Evolutionary conservation across 2,329 filamentous ascomycete genomes (phyloP), one percentile per base, ranked within the genome.

Genomic region (Aureobasidium sp.): DNA sequence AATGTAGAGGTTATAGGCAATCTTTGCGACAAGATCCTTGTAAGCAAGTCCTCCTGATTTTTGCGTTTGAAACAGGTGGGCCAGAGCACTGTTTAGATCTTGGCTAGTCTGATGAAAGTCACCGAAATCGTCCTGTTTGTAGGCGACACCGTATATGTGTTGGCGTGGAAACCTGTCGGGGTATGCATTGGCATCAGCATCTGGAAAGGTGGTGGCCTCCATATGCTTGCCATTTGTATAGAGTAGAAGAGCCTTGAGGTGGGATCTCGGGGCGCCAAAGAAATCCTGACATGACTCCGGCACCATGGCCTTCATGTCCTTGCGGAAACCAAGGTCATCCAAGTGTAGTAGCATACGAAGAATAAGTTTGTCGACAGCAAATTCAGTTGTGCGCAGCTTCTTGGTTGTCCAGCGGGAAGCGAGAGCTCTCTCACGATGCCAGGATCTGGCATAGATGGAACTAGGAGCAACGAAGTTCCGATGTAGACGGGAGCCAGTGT

Each of bases 1-100:
- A 3, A 84, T 75, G 16, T 90, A 78, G 3, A 94, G 75, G 68
- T 90, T 90, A 72, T 86, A 86, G 63, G 77, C 81, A 21, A 84
- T 73, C 60, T 77, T 75, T 34, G 64, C 68, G 53, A 73, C 63
- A 21, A 71, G 64, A 14, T 66, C 61, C n/a, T 67, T 21, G 8
- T 64, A 65, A 10, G 54, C 60, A 16, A 64, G 54, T 10, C 49
- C 44, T 13, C 62, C 61, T 50, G 71, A 68, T 29, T 29, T 30
- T 32, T 63, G 61, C 25, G 58, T 54, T 37, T 59, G 44, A 59
- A 73, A 68, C 2, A 72, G 64, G 3, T 51, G 44, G 42, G 65
- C 61, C 0, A 73, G 62, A 16, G 63, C 47, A 2, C 27, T 14
- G 50, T 70, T 72, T 30, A 73, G 65, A 16, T 69, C 65, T 25